A percentile compares a stretch with the other conserved stretches of the same genome.
Evolutionary conservation across 768 basidiomycete species (phyloP).

Genomic region (Xanthoconium stramineum): DNA sequence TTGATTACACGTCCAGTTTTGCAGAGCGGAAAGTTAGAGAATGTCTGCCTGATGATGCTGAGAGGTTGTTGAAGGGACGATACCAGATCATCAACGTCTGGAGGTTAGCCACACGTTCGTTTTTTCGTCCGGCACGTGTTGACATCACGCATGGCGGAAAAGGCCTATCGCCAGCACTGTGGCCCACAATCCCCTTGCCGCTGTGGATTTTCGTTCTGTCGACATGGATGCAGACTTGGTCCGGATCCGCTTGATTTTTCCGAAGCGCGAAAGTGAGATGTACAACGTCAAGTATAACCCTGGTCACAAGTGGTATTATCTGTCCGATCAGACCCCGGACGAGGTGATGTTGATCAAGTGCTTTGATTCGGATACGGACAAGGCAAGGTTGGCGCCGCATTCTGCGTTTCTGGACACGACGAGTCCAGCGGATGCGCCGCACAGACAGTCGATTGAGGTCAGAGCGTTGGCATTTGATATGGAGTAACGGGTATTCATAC

Average conservation of each 20-base stretch:
- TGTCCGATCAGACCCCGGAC: constrained; percentile 22
- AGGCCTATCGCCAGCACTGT: not conserved
- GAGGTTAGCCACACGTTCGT: constrained; percentile 19
- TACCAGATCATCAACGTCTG: constrained; percentile 38
- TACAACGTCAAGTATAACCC: constrained; percentile 33
- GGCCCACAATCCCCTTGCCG: constrained; percentile 2
- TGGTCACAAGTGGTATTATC: constrained; percentile 36
- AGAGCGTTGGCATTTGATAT: constrained; percentile 39
- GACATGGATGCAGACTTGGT: not conserved
- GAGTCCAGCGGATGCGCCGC: too few species aligned
- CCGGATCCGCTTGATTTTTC: constrained; percentile 31
- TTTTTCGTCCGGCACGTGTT: not conserved
- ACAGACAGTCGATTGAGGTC: too few species aligned
- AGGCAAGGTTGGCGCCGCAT: constrained; percentile 31
- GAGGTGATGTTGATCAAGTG: constrained; percentile 36
- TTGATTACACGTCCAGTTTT: not conserved
- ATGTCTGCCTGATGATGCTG: constrained; percentile 37
- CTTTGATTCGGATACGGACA: constrained; percentile 37
- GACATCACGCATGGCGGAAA: not conserved
- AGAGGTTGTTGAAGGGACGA: constrained; percentile 36
- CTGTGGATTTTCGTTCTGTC: not conserved
- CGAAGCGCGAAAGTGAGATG: constrained; percentile 20
- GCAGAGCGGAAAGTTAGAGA: not conserved
- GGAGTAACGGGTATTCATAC: constrained; percentile 4
- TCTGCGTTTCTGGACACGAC: too few species aligned